Evolutionary conservation across 2,329 filamentous ascomycete genomes (phyloP).

Genomic region (Alternaria arbusti): DNA sequence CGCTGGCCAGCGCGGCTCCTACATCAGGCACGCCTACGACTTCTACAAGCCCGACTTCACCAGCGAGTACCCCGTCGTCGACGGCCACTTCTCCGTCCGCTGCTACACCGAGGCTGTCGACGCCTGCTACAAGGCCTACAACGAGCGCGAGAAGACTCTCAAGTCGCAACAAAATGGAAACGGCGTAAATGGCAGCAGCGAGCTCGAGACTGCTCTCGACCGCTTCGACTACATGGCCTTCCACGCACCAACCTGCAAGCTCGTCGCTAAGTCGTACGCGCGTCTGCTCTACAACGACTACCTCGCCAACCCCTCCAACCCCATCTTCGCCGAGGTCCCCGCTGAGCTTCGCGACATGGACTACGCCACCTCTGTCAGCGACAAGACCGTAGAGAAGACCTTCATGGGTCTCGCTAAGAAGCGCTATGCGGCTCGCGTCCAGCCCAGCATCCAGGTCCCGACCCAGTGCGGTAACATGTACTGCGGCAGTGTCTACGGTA

Average conservation of each 20-base stretch:
- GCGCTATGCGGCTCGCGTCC: conserved; percentile 57
- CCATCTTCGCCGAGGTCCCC: conserved; percentile 58
- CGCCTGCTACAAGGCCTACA: conserved; percentile 62
- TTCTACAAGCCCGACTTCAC: conserved; percentile 63
- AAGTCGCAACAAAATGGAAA: conserved; percentile 53
- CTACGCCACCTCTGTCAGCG: conserved; percentile 56
- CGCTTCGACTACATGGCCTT: conserved; percentile 63
- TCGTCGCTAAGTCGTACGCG: conserved; percentile 62
- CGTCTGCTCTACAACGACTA: conserved; percentile 61
- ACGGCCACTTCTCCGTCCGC: conserved; percentile 60
- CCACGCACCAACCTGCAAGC: conserved; percentile 62
- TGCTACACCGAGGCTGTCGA: conserved; percentile 62
- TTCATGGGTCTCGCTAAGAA: conserved; percentile 61
- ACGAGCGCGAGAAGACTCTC: conserved; percentile 55
- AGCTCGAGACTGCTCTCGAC: conserved; percentile 56
- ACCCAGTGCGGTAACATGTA: conserved; percentile 65
- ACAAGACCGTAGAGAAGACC: conserved; percentile 61
- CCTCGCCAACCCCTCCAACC: conserved; percentile 54
- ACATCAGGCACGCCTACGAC: conserved; percentile 60
- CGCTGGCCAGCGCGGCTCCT: conserved; percentile 57
- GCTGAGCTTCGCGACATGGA: conserved; percentile 55
- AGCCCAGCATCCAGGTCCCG: conserved; percentile 58
- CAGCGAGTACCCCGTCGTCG: conserved; percentile 61
- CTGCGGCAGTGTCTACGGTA: conserved; percentile 59
- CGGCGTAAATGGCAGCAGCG: conserved; percentile 43